phyloP scores from a whole-genome alignment of 495 filamentous ascomycete species.

The Xeromyces bisporus region DNA sequence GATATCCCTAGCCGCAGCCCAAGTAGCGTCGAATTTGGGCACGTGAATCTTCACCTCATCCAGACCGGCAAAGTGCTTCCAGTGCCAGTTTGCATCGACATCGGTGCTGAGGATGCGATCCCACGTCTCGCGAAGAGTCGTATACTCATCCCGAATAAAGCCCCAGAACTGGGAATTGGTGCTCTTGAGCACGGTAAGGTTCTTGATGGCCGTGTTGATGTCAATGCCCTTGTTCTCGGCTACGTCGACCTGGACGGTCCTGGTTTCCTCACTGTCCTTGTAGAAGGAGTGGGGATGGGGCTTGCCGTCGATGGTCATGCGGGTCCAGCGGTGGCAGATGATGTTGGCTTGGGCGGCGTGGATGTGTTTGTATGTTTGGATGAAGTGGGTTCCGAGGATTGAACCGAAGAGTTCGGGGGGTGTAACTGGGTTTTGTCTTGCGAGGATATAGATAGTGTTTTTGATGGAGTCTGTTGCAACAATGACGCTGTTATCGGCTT shows the following conservation, averaged over 20 bases:
- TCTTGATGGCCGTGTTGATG: constrained; percentile 51
- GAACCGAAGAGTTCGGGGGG: constrained; percentile 86
- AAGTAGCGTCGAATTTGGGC: constrained; percentile 60
- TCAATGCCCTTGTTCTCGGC: constrained; percentile 47
- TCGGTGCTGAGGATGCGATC: constrained; percentile 92
- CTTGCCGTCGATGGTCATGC: constrained; percentile 71
- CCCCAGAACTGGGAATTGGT: constrained; percentile 95
- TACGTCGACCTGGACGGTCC: constrained; percentile 34
- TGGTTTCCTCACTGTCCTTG: constrained; percentile 75
- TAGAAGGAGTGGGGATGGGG: constrained; percentile 95
- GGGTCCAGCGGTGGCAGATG: constrained; percentile 77
- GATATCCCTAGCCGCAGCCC: constrained; percentile 56
- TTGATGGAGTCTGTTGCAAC: constrained; percentile 97
- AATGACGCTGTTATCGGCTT: constrained; percentile 85
- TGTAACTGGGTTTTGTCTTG: constrained; percentile 83
- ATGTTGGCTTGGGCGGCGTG: constrained; percentile 62
- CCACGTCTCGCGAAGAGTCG: constrained; percentile 74
- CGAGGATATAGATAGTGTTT: constrained; percentile 88
- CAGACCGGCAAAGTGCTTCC: constrained; percentile 53
- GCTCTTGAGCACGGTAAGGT: constrained; percentile 82
- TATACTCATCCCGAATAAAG: constrained; percentile 85
- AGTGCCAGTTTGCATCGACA: constrained; percentile 71
- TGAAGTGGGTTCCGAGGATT: constrained; percentile 71
- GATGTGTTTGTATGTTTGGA: constrained; percentile 78
- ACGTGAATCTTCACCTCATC: constrained; percentile 47